Percentiles rank a stretch among this genome's conserved stretches.
Conservation (phyloP, 345 rosid species). For the Citrus cavaleriei region DNA sequence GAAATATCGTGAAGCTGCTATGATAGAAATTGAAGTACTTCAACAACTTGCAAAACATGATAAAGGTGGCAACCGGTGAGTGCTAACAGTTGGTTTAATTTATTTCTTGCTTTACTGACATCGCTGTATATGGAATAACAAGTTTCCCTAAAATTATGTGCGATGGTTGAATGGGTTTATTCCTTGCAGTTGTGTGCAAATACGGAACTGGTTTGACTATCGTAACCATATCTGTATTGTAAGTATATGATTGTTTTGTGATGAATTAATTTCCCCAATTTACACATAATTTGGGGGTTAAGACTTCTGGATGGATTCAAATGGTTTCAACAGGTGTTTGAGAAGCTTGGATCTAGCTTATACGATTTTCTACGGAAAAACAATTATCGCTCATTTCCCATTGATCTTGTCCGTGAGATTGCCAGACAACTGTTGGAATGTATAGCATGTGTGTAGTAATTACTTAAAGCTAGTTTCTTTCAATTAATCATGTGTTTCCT, state of each 20-base stretch:
- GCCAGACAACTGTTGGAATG: conserved; percentile 99
- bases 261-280: conserved; percentile 64
- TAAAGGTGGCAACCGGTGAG: conserved; percentile 84
- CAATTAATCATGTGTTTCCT: conserved; percentile 3
- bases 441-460: conserved; percentile 97
- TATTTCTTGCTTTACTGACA: conserved; percentile 6
- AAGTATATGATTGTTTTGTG: conserved; percentile 63
- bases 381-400: conserved; percentile 97
- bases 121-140: conserved; percentile 9
- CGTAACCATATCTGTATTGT: conserved; percentile 99
- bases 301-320: conserved; percentile 66
- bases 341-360: conserved; percentile 99
- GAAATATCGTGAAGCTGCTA: conserved; percentile 89
- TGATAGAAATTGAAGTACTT: conserved; percentile 83
- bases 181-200: conserved; percentile 99
- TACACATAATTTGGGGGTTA: conserved; percentile 56
- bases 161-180: conserved; percentile 70
- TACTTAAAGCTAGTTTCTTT: conserved; percentile 46
- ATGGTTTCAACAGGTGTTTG: conserved; percentile 94
- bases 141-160: conserved; percentile 18
- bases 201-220: conserved; percentile 99
- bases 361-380: conserved; percentile 98
- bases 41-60: conserved; percentile 87
- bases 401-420: conserved; percentile 98
- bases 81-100: conserved; percentile 2